A percentile compares a stretch with the other conserved stretches of the same genome.
These are phyloP conservation scores for Fusarium sp. DNA, from an alignment of 2,329 filamentous ascomycete genomes.

Conservation along the genomic window DNA sequence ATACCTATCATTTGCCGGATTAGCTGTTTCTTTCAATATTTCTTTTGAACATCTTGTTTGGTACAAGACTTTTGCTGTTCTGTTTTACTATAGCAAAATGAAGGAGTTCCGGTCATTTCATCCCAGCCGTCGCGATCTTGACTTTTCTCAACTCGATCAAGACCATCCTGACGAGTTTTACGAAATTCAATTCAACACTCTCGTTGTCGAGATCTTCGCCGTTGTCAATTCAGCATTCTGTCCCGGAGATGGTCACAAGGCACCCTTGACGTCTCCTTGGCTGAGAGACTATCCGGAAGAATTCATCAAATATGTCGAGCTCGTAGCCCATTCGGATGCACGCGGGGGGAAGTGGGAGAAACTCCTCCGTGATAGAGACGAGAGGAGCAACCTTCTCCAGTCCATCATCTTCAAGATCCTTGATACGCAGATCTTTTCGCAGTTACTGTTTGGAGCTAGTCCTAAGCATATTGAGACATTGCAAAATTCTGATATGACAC, in stretches of 20 bases:
- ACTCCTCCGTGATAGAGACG: constrained; percentile 37
- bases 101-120: constrained; percentile 22
- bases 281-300: constrained; percentile 27
- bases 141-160: constrained; percentile 20
- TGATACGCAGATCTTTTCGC: constrained; percentile 43
- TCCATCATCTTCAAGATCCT: constrained; percentile 47
- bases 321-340: constrained; percentile 45
- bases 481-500: constrained; percentile 35
- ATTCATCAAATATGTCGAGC: constrained; percentile 41
- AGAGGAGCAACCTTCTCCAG: constrained; percentile 43
- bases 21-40: not conserved
- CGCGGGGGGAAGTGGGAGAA: constrained; percentile 43
- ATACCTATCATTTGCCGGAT: not conserved
- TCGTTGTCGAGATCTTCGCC: constrained; percentile 40
- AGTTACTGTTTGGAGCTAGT: constrained; percentile 48
- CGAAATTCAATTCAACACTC: constrained; percentile 33
- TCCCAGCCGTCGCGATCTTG: constrained; percentile 30
- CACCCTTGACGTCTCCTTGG: constrained; percentile 40
- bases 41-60: not conserved
- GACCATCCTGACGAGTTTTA: constrained; percentile 37
- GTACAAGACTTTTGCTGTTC: not conserved
- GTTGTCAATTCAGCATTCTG: constrained; percentile 39
- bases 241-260: not conserved
- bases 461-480: constrained; percentile 40
- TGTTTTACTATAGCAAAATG: constrained; percentile 21